These are phyloP conservation scores for Penicillium soppii DNA, from an alignment of 495 filamentous ascomycete species.

Conservation along the genomic window DNA sequence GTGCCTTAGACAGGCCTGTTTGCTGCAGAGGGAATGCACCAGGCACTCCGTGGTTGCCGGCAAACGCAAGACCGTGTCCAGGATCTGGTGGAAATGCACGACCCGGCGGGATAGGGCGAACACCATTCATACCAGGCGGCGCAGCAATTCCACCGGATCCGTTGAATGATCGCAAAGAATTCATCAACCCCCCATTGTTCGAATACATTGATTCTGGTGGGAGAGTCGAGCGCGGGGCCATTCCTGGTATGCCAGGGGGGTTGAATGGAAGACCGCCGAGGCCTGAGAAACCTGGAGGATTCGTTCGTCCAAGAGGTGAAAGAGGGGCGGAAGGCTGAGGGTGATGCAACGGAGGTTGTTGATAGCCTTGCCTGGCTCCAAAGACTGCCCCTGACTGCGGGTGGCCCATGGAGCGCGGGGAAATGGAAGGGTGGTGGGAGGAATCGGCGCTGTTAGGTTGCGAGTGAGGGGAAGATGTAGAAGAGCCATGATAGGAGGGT, in stretches of 20 bases:
- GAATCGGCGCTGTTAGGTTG: constrained; percentile 40
- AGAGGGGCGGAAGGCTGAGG: constrained; percentile 53
- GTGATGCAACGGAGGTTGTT: constrained; percentile 45
- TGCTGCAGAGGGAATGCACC: constrained; percentile 34
- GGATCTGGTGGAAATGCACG: constrained; percentile 63
- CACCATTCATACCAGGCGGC: constrained; percentile 58
- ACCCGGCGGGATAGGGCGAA: constrained; percentile 57
- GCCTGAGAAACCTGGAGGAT: constrained; percentile 47
- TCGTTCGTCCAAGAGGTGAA: constrained; percentile 53
- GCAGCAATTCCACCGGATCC: constrained; percentile 58
- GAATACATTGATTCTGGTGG: constrained; percentile 57
- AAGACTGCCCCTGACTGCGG: constrained; percentile 34
- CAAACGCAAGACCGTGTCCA: constrained; percentile 35
- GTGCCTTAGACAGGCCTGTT: constrained; percentile 43
- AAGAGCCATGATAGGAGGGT: constrained; percentile 77
- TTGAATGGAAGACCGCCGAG: constrained; percentile 51
- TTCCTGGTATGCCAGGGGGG: constrained; percentile 58
- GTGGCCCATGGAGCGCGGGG: constrained; percentile 40
- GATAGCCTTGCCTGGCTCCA: constrained; percentile 29
- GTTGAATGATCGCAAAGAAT: constrained; percentile 53
- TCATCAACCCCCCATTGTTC: constrained; percentile 43
- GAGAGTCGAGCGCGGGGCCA: constrained; percentile 35
- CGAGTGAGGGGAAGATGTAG: constrained; percentile 61
- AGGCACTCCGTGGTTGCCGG: constrained; percentile 33
- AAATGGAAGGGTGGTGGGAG: constrained; percentile 37